Conservation (phyloP, 2,329 filamentous ascomycete genomes). For the Drechmeria coniospora region DNA sequence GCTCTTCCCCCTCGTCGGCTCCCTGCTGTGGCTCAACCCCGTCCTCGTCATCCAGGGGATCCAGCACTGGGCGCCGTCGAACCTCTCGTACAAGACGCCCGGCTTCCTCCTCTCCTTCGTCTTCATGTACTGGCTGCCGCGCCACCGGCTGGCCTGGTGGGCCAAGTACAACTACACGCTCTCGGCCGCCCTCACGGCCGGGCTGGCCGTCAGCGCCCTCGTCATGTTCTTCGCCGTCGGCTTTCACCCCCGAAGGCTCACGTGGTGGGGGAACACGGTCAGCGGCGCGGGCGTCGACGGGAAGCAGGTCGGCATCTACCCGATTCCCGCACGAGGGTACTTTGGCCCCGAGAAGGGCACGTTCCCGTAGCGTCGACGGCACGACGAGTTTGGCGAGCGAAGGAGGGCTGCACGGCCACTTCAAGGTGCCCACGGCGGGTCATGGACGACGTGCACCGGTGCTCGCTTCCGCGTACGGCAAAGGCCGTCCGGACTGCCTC, state of each 20-base stretch:
- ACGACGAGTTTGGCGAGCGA: background rate
- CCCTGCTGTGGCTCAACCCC: slow-evolving; percentile 25
- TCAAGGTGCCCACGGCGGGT: too few species aligned
- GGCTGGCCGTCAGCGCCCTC: slow-evolving; percentile 24
- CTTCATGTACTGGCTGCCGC: slow-evolving; percentile 23
- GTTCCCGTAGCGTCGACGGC: slow-evolving; percentile 4
- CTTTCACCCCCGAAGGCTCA: slow-evolving; percentile 13
- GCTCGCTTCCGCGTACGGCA: too few species aligned
- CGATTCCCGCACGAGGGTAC: slow-evolving; percentile 11
- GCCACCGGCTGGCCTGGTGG: slow-evolving; percentile 25
- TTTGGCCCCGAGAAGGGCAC: slow-evolving; percentile 13
- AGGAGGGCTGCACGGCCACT: too few species aligned
- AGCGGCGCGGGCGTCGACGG: slow-evolving; percentile 9
- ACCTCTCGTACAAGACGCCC: slow-evolving; percentile 26
- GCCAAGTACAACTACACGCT: slow-evolving; percentile 31
- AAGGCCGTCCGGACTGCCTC: too few species aligned
- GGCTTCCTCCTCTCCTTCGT: slow-evolving; percentile 24
- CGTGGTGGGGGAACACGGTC: slow-evolving; percentile 28
- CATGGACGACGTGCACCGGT: too few species aligned
- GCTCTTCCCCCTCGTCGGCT: slow-evolving; percentile 21
- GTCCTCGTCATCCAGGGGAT: slow-evolving; percentile 24
- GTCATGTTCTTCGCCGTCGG: slow-evolving; percentile 28
- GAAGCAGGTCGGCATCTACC: slow-evolving; percentile 6
- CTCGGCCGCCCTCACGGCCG: slow-evolving; percentile 24
- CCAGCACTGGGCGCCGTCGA: slow-evolving; percentile 27